A percentile compares a stretch with the other conserved stretches of the same genome.
These are phyloP conservation scores for Papiliotrema terrestris DNA, from an alignment of 1,284 basidiomycete species.

Conservation along the genomic window DNA sequence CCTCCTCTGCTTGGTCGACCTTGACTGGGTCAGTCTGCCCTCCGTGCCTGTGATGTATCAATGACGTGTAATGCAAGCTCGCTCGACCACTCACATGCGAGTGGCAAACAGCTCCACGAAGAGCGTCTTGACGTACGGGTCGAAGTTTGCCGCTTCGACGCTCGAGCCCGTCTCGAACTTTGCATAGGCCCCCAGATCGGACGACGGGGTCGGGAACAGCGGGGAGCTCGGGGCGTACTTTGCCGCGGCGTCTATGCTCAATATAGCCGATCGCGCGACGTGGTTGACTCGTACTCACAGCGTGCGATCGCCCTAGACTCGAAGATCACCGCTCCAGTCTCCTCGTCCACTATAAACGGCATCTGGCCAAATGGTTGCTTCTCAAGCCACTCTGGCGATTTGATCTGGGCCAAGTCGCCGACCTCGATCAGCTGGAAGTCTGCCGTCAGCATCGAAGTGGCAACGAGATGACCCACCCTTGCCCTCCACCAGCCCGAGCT, in stretches of 20 bases:
- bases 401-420: constrained; percentile 50
- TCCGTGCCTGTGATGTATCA: too few relatives aligned
- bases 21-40: constrained; percentile 27
- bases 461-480: neutral
- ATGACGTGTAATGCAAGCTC: too few relatives aligned
- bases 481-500: constrained; percentile 11
- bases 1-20: constrained; percentile 37
- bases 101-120: constrained; percentile 52
- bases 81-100: constrained; percentile 5
- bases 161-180: constrained; percentile 59
- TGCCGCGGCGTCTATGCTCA: constrained; percentile 21
- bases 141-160: constrained; percentile 57
- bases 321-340: constrained; percentile 39
- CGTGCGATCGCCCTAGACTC: constrained; percentile 58
- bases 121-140: constrained; percentile 50
- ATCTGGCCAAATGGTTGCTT: constrained; percentile 65
- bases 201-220: constrained; percentile 27
- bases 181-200: constrained; percentile 49
- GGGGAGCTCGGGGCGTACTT: constrained; percentile 13
- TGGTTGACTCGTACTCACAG: constrained; percentile 32
- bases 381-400: constrained; percentile 50
- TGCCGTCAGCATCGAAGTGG: neutral
- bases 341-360: constrained; percentile 57
- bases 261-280: neutral
- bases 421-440: constrained; percentile 28